phyloP scores from a whole-genome alignment of 495 filamentous ascomycete species.

The Usnea hakonensis region DNA sequence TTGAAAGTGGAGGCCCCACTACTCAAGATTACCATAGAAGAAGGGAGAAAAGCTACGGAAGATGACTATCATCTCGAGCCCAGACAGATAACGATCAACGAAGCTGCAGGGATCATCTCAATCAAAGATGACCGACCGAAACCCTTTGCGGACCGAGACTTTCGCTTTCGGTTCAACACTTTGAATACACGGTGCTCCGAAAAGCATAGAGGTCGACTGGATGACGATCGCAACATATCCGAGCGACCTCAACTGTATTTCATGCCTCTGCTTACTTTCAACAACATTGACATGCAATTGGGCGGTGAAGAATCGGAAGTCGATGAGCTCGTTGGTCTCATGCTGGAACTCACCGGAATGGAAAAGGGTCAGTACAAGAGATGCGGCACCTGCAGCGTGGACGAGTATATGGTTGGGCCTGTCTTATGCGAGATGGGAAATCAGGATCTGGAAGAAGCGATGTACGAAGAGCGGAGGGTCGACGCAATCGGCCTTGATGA shows the following conservation, averaged over 20 bases:
- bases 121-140: no score
- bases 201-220: neutral
- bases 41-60: no score
- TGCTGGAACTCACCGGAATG: constrained; percentile 1
- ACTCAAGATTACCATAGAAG: no score
- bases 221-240: constrained; percentile 2
- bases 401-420: neutral
- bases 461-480: no score
- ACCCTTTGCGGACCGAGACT: no score
- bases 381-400: neutral
- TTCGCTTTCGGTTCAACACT: constrained; percentile 5
- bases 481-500: no score
- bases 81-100: no score
- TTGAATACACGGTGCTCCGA: neutral
- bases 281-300: neutral
- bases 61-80: no score
- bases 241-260: constrained; percentile 5
- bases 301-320: neutral
- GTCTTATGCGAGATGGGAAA: neutral
- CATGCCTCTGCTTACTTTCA: constrained; percentile 6
- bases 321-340: constrained; percentile 4
- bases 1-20: no score
- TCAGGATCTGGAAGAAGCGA: neutral
- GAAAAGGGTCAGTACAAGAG: constrained; percentile 3
- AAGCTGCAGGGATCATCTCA: no score